Evolutionary conservation across 768 basidiomycete species (phyloP), one percentile per base, ranked within the genome.

Genomic region (Russula virescens): DNA sequence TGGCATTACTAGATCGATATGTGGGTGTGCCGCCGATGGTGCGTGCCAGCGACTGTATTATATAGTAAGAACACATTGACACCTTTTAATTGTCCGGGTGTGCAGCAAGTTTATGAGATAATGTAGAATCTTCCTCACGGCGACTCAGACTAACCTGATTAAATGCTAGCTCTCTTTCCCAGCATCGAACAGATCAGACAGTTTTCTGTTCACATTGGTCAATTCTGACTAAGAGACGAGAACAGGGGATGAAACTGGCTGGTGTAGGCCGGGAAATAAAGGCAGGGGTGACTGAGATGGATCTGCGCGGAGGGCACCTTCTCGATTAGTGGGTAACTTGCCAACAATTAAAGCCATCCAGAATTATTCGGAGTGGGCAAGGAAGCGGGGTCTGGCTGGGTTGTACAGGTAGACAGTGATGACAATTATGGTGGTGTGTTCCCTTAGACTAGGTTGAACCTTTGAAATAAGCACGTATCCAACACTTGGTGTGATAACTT

Each of bases 281-380:
- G 56, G 40, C 47, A 66, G 42, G 65, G 70, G 74, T 9, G 78
- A 69, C 38, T 76, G 77, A 2, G 81, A 75, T 8, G 80, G 74
- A 62, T 83, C 84, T 51, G 72, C 83, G 66, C 77, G 86, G 48
- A 91, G 72, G 26, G 72, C 90, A 25, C 85, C 89, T 56, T 89
- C 86, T n/a, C 88, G 78, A n/a, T 83, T 89, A 72, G 83, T 89
- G 1, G 90, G 90, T 51, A 92, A 76, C 68, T 85, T 79, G 43
- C 73, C 70, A 69, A 75, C 19, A n/a, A n/a, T n/a, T n/a, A n/a
- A 68, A 71, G 31, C 73, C 73, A 61, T 21, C 58, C 68, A 66
- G 74, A 73, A 64, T 76, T 73, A 66, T 66, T 56, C 18, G 73
- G 48, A 13, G 76, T 72, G 25, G 78, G 69, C 9, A 77, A 73